Evolutionary conservation across 2,329 filamentous ascomycete species (phyloP).

Genomic region (Basipetospora chlamydospora): DNA sequence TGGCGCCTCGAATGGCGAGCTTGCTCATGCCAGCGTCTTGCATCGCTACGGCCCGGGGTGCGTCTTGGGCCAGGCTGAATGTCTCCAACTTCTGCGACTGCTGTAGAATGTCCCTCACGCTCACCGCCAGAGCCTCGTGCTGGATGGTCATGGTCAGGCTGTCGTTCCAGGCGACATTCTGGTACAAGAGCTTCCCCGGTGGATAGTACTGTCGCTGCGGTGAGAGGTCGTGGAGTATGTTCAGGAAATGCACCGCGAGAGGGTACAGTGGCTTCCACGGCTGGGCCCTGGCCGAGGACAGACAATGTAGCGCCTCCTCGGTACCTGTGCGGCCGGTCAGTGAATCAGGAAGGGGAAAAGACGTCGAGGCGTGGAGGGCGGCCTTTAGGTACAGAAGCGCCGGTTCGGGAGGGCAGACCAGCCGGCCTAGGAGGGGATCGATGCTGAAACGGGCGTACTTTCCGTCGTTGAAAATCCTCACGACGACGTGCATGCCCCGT

Average conservation of each 20-base stretch:
- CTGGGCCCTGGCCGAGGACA: conserved; percentile 34
- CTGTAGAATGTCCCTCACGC: conserved; percentile 15
- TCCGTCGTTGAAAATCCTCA: conserved; percentile 16
- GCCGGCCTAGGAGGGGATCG: conserved; percentile 35
- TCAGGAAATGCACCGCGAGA: background rate
- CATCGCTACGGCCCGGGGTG: no score
- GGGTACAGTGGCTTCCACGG: conserved; percentile 26
- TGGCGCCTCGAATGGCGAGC: conserved; percentile 6
- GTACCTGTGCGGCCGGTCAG: conserved; percentile 44
- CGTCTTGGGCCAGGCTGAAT: conserved; percentile 7
- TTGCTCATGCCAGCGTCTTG: background rate
- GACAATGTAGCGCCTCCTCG: conserved; percentile 39
- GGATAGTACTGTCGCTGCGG: conserved; percentile 23
- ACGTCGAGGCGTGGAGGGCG: conserved; percentile 44
- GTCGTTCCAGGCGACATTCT: conserved; percentile 18
- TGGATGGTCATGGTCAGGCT: conserved; percentile 20
- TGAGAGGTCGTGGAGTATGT: conserved; percentile 12
- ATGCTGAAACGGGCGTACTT: conserved; percentile 36
- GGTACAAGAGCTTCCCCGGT: conserved; percentile 13
- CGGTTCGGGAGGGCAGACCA: conserved; percentile 44
- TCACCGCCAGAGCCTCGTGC: conserved; percentile 19
- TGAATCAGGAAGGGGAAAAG: conserved; percentile 38
- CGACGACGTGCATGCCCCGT: conserved; percentile 2
- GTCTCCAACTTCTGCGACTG: conserved; percentile 16
- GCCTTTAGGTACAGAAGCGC: conserved; percentile 40